Base-by-base conservation (phyloP, 140 eudicot genomes). In the Oenanthe javanica region DNA sequence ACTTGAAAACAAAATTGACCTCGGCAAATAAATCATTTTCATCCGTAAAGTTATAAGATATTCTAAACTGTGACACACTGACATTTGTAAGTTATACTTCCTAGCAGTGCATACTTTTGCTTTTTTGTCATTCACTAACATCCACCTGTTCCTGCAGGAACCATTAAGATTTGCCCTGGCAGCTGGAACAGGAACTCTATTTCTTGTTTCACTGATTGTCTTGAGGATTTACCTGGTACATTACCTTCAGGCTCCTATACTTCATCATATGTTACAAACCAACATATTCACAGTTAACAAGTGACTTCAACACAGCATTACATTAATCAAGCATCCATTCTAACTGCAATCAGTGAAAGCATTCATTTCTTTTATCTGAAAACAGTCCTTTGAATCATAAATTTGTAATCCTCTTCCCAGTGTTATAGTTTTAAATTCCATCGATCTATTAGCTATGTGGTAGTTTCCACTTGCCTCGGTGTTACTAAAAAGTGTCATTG, bases 181-280 rank as follows among this genome's bases (percentile, higher is more conserved):
- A 6, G 97, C 98, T 12, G 92, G 96, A 66, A 94, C 96, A 27
- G 99, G 99, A 79, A 91, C 97, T 25, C 95, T 93, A 38, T 91
- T 93, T 85, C 91, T 93, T 61, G 97, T 93, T 63, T 87, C 99
- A 9, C 72, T 95, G 55, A 92, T 92, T 77, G 92, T 95, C 86
- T 87, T 93, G 72, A 84, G 99, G 78, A 95, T 95, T 88, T 95
- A 95, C 82, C 89, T 92, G 97, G 99, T 94, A 90, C 19, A 77
- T 48, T 9, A 42, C 31, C 46, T 76, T 52, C 47, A 57, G 49
- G 31, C 50, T 31, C 36, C 36, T 21, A 21, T 5, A 23, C 13
- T 12, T 16, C 27, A 43, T 42, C 51, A 11, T 63, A 31, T 38
- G 9, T 19, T 4, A 12, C 12, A 4, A 49, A 23, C 1, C 45